Evolutionary conservation across 2,329 filamentous ascomycete species (phyloP), one percentile per base, ranked within the genome.

Genomic region (Alternaria consortialis): DNA sequence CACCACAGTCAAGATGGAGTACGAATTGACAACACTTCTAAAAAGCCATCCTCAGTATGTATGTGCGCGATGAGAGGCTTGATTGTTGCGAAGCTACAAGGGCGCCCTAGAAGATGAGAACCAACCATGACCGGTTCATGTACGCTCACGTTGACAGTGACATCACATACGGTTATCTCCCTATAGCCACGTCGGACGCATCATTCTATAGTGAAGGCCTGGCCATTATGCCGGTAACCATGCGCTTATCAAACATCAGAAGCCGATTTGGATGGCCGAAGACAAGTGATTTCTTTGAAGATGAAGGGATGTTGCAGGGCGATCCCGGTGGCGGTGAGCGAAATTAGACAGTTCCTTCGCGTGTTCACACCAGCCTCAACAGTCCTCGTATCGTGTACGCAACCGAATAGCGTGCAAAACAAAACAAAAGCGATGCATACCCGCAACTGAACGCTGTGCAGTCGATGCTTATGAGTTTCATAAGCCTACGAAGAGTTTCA

Each of bases 261-360:
- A 25, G 39, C 54, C 54, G 43, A 56, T 53, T 15, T 17, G 11
- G 27, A 29, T 61, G 42, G 47, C 48, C 31, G 47, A 27, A 39
- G 47, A 52, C 20, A 40, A 31, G 48, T 56, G 53, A 60, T 64
- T 60, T 58, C 56, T 44, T 25, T 32, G 56, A 52, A 64, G 56
- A 67, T 67, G 63, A 67, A 65, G 51, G 65, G 63, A 55, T 56
- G 29, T 50, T 23, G 53, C 52, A 55, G 29, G 59, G 53, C 46
- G 53, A 65, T 62, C 57, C 47, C 50, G 31, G 55, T 58, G 56
- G 56, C 48, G 48, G 53, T 56, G 46, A 51, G 56, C 31, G 50
- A 65, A 50, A 65, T 65, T 61, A 48, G 47, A 36, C 46, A 27
- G 48, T 43, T 61, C 62, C 56, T 60, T 64, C 34, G 44, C 29